Conservation (phyloP, 1,284 basidiomycete genomes). For the Leccinum fallax region DNA sequence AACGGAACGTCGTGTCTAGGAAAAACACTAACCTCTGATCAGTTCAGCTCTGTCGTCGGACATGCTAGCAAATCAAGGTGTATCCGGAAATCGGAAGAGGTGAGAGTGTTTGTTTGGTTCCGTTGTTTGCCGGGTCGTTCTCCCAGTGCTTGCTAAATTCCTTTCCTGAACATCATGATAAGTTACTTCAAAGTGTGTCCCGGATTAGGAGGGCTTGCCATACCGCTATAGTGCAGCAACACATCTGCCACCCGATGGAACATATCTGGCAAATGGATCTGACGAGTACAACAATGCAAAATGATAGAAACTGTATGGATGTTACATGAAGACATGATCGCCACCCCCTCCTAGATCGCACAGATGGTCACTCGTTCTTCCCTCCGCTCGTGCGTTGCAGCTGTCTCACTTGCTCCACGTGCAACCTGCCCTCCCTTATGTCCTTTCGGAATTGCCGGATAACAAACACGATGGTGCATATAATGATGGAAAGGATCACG, state of each 20-base stretch:
- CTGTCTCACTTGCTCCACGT: constrained; percentile 24
- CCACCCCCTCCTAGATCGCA: neutral
- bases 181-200: no score
- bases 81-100: constrained; percentile 3
- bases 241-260: neutral
- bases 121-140: neutral
- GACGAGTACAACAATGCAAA: neutral
- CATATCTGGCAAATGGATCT: neutral
- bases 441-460: constrained; percentile 21
- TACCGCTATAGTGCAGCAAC: neutral
- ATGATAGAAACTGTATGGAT: neutral
- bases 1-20: neutral
- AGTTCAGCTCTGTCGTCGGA: constrained; percentile 38
- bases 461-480: constrained; percentile 24
- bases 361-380: constrained; percentile 8
- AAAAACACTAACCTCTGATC: constrained; percentile 31
- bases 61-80: constrained; percentile 21
- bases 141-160: no score
- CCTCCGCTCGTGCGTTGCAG: constrained; percentile 7
- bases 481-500: constrained; percentile 16
- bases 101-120: constrained; percentile 28
- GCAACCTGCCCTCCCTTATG: constrained; percentile 23
- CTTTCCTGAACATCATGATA: no score
- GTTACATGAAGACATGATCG: neutral
- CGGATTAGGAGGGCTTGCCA: neutral